These are phyloP conservation scores for Sugiyamaella floridensis DNA, from an alignment of 805 yeast genomes.

Conservation along the genomic window DNA sequence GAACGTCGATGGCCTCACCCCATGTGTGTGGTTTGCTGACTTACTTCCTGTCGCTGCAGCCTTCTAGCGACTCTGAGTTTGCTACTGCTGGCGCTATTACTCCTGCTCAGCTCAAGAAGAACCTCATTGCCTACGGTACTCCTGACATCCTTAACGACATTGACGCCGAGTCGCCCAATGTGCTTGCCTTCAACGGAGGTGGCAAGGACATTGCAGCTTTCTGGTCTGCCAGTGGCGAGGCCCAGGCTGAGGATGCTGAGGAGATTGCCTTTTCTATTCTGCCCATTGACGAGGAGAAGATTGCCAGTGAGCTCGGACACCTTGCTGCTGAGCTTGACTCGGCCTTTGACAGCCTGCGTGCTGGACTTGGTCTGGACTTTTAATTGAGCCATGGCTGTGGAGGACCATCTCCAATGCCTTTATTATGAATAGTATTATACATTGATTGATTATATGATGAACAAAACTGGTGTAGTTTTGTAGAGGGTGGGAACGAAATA, in stretches of 20 bases:
- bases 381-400: slow-evolving; percentile 1
- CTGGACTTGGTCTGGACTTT: slow-evolving; percentile 17
- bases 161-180: slow-evolving; percentile 47
- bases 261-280: slow-evolving; percentile 10
- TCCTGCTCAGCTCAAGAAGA: slow-evolving; percentile 48
- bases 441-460: background rate
- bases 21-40: slow-evolving; percentile 51
- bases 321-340: slow-evolving; percentile 14
- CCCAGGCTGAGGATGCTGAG: slow-evolving; percentile 10
- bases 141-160: slow-evolving; percentile 41
- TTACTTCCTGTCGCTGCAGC: slow-evolving; percentile 51
- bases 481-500: no score
- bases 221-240: slow-evolving; percentile 31
- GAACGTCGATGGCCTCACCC: slow-evolving; percentile 61
- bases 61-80: slow-evolving; percentile 44
- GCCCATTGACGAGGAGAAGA: slow-evolving; percentile 14
- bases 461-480: no score
- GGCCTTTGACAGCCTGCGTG: slow-evolving; percentile 13
- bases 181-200: slow-evolving; percentile 56
- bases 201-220: slow-evolving; percentile 47
- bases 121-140: slow-evolving; percentile 46
- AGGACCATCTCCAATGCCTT: background rate
- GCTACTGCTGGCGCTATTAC: slow-evolving; percentile 40
- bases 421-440: background rate
- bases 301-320: slow-evolving; percentile 11